Evolutionary conservation across 169 alveolate genomes (phyloP), one percentile per base, ranked within the genome.

Genomic region (Plasmodium cynomolgi): DNA sequence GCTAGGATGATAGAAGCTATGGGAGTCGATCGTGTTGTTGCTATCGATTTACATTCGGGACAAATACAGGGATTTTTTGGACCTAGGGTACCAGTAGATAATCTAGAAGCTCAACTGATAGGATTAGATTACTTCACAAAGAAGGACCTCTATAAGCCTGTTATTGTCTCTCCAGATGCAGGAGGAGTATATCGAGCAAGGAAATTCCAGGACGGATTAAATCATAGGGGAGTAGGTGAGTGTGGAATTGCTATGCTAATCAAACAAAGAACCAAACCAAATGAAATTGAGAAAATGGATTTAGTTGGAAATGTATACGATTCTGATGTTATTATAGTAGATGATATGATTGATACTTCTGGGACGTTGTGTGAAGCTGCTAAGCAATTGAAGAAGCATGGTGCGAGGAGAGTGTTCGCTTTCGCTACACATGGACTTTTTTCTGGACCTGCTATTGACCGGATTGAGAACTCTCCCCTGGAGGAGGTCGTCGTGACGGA

Each of bases 361-460:
- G 99, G 99, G 44, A 99, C 99, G n/a, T 96, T 99, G 29, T 98
- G 99, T 86, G 98, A 98, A 86, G 99, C 99, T 31, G 99, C 99
- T 0, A 95, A 97, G 81, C 97, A 96, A 34, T 92, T 99, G 23
- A 97, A 98, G 92, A 95, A 95, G 34, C 95, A 97, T 56, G 99
- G 99, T 8, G 99, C 99, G 2, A 93, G 95, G 34, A 97, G 98
- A 44, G 99, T 99, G 0, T 97, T 95, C 94, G 99, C 99, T 5
- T 98, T 99, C 88, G 99, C 99, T 34, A 98, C 99, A 3, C 99
- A 99, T 92, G 99, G 99, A 3, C 92, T 98, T 3, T 97, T 98
- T 91, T 94, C 98, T 34, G 99, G 98, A 17, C 98, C 98, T 5
- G 99, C 99, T 0, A 88, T 97, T 47, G 97, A 97, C 13, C 94